Base-by-base conservation (phyloP, 2,329 filamentous ascomycete genomes). In the Talaromyces amestolkiae region DNA sequence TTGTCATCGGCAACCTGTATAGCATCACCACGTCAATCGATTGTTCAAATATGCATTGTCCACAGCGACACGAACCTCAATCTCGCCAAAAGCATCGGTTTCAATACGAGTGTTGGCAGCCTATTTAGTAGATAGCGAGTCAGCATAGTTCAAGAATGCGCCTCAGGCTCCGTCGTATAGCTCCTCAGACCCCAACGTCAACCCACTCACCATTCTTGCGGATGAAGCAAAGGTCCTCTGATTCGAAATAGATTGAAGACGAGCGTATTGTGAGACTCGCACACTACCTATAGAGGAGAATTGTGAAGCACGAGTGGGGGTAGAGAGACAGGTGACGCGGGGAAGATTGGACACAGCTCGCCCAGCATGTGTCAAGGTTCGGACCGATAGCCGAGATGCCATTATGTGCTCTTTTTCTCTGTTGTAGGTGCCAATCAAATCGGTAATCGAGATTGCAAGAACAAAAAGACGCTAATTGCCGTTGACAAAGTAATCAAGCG, bases 61-160 rank as follows among this genome's bases (percentile, higher is more conserved):
- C 17, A 63, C 11, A 39, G 35, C 27, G 41, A 62, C n/a, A 71
- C 76, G 69, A 67, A 82, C 81, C 76, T 97, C 88, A 79, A 99
- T 87, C 84, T 96, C 93, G 82, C 95, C 95, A 84, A 98, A 98
- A 81, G 95, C 95, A 85, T 99, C 95, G 81, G 88, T 95, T 83
- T 99, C 95, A 75, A 90, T 92, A 81, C 95, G 88, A 70, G 89
- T 90, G 66, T 69, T 74, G 49, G 74, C 71, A 72, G 77, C 74
- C 77, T 79, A 71, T 53, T 27, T 37, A 11, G 37, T 27, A 35
- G 60, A 31, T 27, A 17, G 7, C 19, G 6, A 45, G 53, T 63
- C 45, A 63, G 60, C 33, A 58, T 33, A 9, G 3, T 41, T 31
- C 62, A 22, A 7, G 27, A 24, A 31, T 56, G 43, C 41, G 64